These are phyloP conservation scores for Eutrema japonicum DNA, from an alignment of 345 rosid species.

Conservation along the genomic window DNA sequence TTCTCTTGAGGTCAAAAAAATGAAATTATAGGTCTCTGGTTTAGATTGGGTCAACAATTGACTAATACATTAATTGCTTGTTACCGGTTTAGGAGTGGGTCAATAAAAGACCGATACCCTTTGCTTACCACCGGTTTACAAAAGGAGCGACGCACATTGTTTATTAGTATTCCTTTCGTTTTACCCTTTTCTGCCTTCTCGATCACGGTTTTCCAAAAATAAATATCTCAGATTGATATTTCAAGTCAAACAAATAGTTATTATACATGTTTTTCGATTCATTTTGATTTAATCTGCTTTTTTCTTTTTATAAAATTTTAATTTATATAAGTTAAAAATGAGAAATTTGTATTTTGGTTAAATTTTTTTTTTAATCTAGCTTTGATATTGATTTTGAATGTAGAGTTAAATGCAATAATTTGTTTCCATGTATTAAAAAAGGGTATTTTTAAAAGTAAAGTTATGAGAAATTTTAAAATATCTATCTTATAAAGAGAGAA, in stretches of 20 bases:
- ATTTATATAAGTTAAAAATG: not conserved
- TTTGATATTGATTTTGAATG: constrained; percentile 1
- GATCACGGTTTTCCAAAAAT: not conserved
- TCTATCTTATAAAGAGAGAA: too few species aligned
- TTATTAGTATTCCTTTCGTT: constrained; percentile 2
- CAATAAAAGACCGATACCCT: constrained; percentile 28
- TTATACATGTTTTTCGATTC: too few species aligned
- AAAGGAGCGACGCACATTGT: constrained; percentile 24
- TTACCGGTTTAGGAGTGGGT: constrained; percentile 31
- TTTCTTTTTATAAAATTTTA: not conserved
- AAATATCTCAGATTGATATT: constrained; percentile 5
- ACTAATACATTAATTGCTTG: not conserved
- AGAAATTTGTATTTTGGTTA: accelerated
- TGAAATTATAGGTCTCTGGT: constrained; percentile 28
- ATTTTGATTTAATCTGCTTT: not conserved
- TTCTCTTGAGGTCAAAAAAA: constrained; percentile 5
- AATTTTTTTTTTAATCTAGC: not conserved
- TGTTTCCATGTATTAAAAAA: not conserved
- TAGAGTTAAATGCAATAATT: constrained; percentile 1
- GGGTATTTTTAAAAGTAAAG: not conserved
- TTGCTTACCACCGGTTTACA: constrained; percentile 36
- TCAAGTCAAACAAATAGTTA: not conserved
- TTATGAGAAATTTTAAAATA: not conserved
- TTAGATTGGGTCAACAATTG: constrained; percentile 33
- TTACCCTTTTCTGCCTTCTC: constrained; percentile 31